Percentiles rank a stretch among this genome's conserved stretches.
phyloP scores from a whole-genome alignment of 345 rosid genomes.

The Eucalyptus rudis region DNA sequence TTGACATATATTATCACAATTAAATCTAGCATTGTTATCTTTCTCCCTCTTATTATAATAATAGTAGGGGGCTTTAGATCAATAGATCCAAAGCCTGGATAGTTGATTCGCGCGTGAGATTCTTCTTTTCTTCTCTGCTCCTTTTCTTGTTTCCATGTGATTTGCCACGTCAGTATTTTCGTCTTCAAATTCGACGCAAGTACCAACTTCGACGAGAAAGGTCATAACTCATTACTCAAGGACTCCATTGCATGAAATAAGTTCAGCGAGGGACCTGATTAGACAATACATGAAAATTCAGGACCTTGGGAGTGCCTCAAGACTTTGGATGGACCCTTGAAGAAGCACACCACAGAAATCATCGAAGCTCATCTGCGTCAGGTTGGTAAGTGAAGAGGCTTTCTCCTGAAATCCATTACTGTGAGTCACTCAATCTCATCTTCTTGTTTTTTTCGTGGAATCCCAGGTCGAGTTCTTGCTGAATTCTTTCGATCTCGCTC shows the following conservation, averaged over 20 bases:
- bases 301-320: background rate
- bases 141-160: conserved; percentile 9
- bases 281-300: background rate
- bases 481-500: background rate
- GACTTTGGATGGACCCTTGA: background rate
- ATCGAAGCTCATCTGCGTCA: background rate
- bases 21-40: background rate
- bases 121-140: background rate
- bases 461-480: background rate
- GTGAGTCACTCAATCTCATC: background rate
- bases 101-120: background rate
- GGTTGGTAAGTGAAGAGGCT: background rate
- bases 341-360: background rate
- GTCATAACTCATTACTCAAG: background rate
- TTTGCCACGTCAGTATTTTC: background rate
- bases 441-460: background rate
- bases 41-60: background rate
- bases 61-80: background rate
- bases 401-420: background rate
- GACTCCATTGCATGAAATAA: background rate
- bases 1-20: background rate
- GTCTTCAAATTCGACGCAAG: background rate
- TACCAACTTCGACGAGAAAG: background rate
- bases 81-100: background rate
- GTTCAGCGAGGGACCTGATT: background rate